These are phyloP conservation scores for Penicillium aurantiogriseum DNA, from an alignment of 2,329 filamentous ascomycete species.

Conservation along the genomic window DNA sequence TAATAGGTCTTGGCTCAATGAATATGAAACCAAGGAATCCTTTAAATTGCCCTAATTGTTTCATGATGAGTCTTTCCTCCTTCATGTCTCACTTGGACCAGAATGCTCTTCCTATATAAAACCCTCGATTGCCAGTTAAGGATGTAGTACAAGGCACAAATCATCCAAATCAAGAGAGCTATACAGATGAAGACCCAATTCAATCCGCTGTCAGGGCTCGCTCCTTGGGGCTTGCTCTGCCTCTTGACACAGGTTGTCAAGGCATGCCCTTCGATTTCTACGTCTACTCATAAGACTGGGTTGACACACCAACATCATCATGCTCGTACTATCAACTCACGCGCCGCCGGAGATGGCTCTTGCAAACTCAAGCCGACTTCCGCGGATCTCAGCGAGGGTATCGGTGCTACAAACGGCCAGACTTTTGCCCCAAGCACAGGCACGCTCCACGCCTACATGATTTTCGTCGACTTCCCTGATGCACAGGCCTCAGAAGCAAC, in stretches of 20 bases:
- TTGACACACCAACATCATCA: background rate
- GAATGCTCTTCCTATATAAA: background rate
- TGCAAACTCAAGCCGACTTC: background rate
- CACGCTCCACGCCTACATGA: background rate
- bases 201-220: background rate
- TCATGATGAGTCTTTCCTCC: background rate
- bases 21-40: background rate
- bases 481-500: background rate
- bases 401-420: background rate
- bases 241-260: background rate
- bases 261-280: background rate
- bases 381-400: background rate
- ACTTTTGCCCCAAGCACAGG: background rate
- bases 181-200: background rate
- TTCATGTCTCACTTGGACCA: background rate
- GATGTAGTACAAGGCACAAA: background rate
- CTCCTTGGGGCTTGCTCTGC: background rate
- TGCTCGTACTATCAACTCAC: background rate
- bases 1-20: background rate
- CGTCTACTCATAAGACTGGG: background rate
- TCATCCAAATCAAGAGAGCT: background rate
- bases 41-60: background rate
- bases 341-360: background rate
- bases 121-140: background rate
- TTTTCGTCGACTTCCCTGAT: background rate